Evolutionary conservation across 768 basidiomycete genomes (phyloP), one percentile per base, ranked within the genome.

Genomic region (Lentinula sp.): DNA sequence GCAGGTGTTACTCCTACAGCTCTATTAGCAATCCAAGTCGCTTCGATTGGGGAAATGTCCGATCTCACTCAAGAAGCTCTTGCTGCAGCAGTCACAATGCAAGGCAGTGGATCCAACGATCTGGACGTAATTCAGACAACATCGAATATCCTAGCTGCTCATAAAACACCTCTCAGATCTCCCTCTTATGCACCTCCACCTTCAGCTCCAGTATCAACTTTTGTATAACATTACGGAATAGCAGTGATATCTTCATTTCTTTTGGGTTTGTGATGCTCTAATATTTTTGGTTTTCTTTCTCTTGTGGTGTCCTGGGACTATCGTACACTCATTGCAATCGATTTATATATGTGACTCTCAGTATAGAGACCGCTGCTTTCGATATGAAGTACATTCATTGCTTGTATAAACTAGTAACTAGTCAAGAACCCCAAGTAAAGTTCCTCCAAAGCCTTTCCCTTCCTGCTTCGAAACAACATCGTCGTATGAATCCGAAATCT

Each of bases 61-160:
- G 77, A 81, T 62, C 79, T 79, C 57, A 82, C 82, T 43, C 80
- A 82, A 62, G 79, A 77, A 61, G 91, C 90, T 18, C 90, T 93
- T 62, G 92, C 90, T 37, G 84, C 87, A 68, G 91, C 91, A 42
- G 90, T 93, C 42, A 88, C 87, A 68, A 83, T 86, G 69, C 85
- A 85, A 43, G 88, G 89, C 35, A 83, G 85, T 15, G 72, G 81
- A 45, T 88, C 88, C 39, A 90, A 85, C 58, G 91, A 91, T 67
- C 86, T 93, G 56, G 90, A 92, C 66, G 89, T 92, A 65, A 79
- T 92, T 67, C 85, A 88, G 67, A 85, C 89, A 3, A 89, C 90
- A 43, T 79, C 79, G 36, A 78, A 77, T 10, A 79, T 82, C 60
- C 71, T 82, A 28, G 80, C 76, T 67, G 73, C 77, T 35, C 74